Base-by-base conservation (phyloP, 257 asterid genomes). In the Eucommia ulmoides region DNA sequence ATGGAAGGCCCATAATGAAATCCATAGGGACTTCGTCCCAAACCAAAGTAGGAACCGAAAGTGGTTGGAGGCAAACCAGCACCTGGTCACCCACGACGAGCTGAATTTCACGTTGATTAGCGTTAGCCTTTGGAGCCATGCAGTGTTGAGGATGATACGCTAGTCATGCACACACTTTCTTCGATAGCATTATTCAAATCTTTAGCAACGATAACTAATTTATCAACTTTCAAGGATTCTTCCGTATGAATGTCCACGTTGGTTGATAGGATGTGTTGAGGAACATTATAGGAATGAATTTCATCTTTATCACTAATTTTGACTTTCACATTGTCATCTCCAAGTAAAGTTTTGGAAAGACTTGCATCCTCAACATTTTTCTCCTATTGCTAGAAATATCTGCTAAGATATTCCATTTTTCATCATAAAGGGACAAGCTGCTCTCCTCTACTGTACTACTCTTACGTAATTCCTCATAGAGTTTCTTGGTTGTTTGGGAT, bases 351-450 rank as follows among this genome's bases (percentile, higher is more conserved):
- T 50, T 68, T 54, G 41, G 79, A 63, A 20, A 61, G 51, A 61
- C 53, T 24, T 23, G 63, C 51, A 55, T 74, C 61, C 29, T 18
- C 61, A 20, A 52, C 41, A 18, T 51, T 70, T 62, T 72, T 85
- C 59, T 54, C 73, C 9, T 41, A 19, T 41, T 64, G 20, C 52
- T 78, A 55, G 82, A 71, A 62, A 68, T 54, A 47, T 77, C 64
- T 35, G 65, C 68, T 23, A 70, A 64, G 65, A 66, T 49, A 19
- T 58, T 52, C 41, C 50, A 49, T 14, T 60, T 64, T 17, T 71
- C 73, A 52, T 60, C 64, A 42, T 71, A 54, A 38, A 64, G 19
- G 42, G 53, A 45, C 25, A 54, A 55, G 60, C 49, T 20, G 46
- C 23, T 29, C 42, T 68, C 77, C 53, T 62, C 54, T 66, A 71